Conservation (phyloP, 2,329 filamentous ascomycete genomes). For the Graphilbum ipis-grandicollis region DNA sequence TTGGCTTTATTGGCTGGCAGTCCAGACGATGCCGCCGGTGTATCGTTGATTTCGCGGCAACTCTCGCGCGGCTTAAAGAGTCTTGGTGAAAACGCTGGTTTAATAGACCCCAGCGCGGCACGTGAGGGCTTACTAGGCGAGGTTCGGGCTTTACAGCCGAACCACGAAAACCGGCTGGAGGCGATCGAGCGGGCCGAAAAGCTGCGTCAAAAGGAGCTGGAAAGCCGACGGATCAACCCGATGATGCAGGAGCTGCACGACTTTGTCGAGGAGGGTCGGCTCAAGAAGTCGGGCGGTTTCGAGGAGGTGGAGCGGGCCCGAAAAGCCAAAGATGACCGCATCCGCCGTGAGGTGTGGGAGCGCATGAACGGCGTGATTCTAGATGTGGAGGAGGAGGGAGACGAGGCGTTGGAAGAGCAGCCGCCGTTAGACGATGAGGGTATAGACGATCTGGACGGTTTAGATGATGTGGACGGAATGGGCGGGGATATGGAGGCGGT, state of each 20-base stretch:
- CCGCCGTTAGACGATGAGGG: too few species aligned
- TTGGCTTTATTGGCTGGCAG: too few species aligned
- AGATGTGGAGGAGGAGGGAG: slow-evolving; percentile 12
- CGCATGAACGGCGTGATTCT: slow-evolving; percentile 39
- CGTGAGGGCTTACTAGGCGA: slow-evolving; percentile 88
- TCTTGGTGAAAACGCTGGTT: slow-evolving; percentile 25
- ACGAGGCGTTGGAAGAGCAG: too few species aligned
- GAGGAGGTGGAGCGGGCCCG: slow-evolving; percentile 83
- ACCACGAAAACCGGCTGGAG: slow-evolving; percentile 83
- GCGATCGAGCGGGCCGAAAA: slow-evolving; percentile 96
- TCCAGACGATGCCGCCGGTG: slow-evolving; percentile 36
- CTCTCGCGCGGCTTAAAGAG: slow-evolving; percentile 39
- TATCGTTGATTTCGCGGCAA: slow-evolving; percentile 18
- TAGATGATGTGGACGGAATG: too few species aligned
- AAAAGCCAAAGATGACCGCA: slow-evolving; percentile 71
- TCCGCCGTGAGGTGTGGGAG: slow-evolving; percentile 64
- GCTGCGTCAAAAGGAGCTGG: slow-evolving; percentile 73
- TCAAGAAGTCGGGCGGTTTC: slow-evolving; percentile 91
- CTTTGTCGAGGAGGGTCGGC: slow-evolving; percentile 77
- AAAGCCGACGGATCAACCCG: slow-evolving; percentile 52
- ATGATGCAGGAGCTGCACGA: slow-evolving; percentile 70
- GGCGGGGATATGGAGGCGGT: too few species aligned
- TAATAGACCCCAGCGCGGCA: slow-evolving; percentile 58
- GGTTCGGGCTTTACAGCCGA: slow-evolving; percentile 81
- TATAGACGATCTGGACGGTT: too few species aligned